Conservation (phyloP, 305 asterid genomes). For the Ilex paraguariensis region DNA sequence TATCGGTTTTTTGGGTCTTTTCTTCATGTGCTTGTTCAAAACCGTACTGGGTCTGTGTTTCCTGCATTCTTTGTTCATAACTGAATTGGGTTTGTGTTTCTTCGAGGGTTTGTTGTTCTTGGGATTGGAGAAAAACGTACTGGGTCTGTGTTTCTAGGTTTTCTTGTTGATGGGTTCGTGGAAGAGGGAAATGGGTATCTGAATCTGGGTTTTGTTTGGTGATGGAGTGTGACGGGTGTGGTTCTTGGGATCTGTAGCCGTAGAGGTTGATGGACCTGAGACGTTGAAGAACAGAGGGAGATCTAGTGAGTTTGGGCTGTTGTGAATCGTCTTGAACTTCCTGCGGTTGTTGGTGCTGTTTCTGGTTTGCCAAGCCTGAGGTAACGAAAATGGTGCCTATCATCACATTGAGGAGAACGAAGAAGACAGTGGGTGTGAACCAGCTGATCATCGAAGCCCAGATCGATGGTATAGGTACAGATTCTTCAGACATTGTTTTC, state of each 20-base stretch:
- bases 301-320: conserved; percentile 22
- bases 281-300: conserved; percentile 64
- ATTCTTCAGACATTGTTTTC: conserved; percentile 51
- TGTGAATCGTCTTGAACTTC: conserved; percentile 11
- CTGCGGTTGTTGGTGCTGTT: conserved; percentile 7
- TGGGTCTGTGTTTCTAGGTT: conserved; percentile 17
- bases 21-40: conserved; percentile 13
- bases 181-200: conserved; percentile 20
- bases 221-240: conserved; percentile 10
- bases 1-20: not conserved
- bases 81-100: conserved; percentile 1
- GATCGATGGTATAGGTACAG: conserved; percentile 57
- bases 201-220: conserved; percentile 19
- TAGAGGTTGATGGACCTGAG: conserved; percentile 45
- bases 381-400: conserved; percentile 70
- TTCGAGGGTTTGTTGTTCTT: conserved; percentile 10
- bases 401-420: conserved; percentile 71
- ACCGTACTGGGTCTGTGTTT: conserved; percentile 15
- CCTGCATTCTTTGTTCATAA: conserved; percentile 1
- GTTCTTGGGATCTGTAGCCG: conserved; percentile 37
- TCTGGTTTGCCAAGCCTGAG: conserved; percentile 41
- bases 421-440: conserved; percentile 83
- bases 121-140: conserved; percentile 24
- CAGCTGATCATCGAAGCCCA: conserved; percentile 84
- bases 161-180: conserved; percentile 19